Conservation (phyloP, 306 rosid species). For the Glycine tomentella region DNA sequence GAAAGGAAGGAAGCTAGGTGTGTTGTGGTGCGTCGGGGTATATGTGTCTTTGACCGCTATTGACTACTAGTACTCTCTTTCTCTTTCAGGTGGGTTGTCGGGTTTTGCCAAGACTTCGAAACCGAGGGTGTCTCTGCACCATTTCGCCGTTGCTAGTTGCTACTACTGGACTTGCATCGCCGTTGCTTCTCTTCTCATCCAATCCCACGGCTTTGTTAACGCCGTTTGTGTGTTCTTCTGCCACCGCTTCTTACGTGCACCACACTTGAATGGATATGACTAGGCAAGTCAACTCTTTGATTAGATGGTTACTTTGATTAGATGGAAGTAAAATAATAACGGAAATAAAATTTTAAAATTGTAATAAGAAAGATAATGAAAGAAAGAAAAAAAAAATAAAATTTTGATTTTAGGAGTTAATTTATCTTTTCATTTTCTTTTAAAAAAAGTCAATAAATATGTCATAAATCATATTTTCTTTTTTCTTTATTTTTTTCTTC, state of each 20-base stretch:
- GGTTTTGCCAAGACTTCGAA: neutral
- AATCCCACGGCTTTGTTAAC: constrained; percentile 52
- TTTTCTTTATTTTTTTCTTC: too few relatives aligned
- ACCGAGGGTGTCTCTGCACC: neutral
- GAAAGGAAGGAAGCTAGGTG: neutral
- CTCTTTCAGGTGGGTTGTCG: constrained; percentile 21
- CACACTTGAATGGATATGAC: neutral
- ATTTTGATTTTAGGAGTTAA: too few relatives aligned
- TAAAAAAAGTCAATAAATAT: too few relatives aligned
- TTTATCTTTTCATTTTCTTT: too few relatives aligned
- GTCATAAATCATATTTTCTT: too few relatives aligned
- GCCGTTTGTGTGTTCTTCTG: constrained; percentile 40
- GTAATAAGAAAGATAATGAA: too few relatives aligned
- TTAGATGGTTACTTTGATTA: too few relatives aligned
- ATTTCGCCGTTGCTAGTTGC: neutral
- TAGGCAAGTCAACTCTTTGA: neutral
- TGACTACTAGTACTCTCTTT: constrained; percentile 58
- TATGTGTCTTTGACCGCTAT: constrained; percentile 71
- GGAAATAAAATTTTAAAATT: too few relatives aligned
- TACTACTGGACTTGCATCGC: too few relatives aligned
- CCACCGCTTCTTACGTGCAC: neutral
- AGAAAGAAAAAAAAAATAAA: too few relatives aligned
- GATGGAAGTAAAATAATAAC: too few relatives aligned
- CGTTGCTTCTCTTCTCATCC: neutral
- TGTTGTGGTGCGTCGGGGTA: constrained; percentile 37